These are phyloP conservation scores for Zymoseptoria crescenta DNA, from an alignment of 2,329 filamentous ascomycete species.

Conservation along the genomic window DNA sequence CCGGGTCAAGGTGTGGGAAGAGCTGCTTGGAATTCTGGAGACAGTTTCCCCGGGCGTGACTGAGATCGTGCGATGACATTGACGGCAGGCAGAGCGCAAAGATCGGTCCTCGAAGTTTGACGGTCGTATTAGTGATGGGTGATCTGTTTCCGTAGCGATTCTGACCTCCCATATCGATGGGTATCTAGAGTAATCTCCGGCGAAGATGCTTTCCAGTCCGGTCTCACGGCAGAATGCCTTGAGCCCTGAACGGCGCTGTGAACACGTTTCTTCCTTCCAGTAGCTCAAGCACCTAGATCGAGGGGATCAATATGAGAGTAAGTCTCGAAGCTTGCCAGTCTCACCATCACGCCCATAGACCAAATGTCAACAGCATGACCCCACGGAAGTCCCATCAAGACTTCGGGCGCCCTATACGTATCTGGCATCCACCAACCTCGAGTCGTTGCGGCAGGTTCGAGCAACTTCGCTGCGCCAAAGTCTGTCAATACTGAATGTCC, in stretches of 20 bases:
- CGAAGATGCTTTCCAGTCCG: neutral
- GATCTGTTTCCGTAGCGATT: too few species aligned
- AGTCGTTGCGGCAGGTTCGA: neutral
- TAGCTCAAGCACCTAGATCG: slow-evolving; percentile 22
- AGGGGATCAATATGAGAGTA: neutral
- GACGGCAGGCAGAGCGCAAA: too few species aligned
- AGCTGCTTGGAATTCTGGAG: slow-evolving; percentile 31
- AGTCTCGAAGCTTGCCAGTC: neutral
- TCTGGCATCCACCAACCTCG: slow-evolving; percentile 1
- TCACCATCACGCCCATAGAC: neutral
- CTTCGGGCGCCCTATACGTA: neutral
- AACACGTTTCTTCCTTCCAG: slow-evolving; percentile 24
- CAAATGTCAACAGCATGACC: neutral
- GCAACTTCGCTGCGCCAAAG: slow-evolving; percentile 14
- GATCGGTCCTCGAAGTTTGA: too few species aligned
- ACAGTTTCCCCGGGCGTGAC: slow-evolving; percentile 20
- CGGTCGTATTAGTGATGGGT: too few species aligned
- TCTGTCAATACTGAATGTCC: slow-evolving; percentile 18
- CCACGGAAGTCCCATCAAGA: slow-evolving; percentile 1
- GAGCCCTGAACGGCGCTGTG: neutral
- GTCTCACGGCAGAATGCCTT: neutral
- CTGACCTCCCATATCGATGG: too few species aligned
- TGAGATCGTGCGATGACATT: neutral
- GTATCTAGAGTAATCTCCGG: too few species aligned
- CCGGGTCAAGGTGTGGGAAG: slow-evolving; percentile 31